A percentile compares a stretch with the other conserved stretches of the same genome.
phyloP scores from a whole-genome alignment of 345 rosid genomes.

The Syzygium jambos region DNA sequence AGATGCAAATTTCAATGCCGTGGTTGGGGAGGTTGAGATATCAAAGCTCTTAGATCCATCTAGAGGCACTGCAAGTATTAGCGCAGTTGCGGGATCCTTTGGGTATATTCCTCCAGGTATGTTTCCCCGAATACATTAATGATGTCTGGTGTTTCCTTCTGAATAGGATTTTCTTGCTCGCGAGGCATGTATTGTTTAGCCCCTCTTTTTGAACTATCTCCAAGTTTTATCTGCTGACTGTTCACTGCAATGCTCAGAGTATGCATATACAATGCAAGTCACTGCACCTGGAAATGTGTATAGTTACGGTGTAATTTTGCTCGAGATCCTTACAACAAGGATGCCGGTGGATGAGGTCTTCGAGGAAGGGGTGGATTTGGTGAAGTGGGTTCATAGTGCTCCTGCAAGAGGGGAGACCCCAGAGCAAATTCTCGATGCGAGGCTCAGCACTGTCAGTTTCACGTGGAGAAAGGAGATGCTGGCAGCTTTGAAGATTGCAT shows the following conservation, averaged over 20 bases:
- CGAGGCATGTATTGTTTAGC: not conserved
- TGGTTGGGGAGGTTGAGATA: conserved; percentile 87
- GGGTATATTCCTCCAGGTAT: conserved; percentile 98
- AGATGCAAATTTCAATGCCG: conserved; percentile 62
- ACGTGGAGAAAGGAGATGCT: conserved; percentile 97
- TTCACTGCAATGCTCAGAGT: conserved; percentile 36
- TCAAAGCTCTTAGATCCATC: conserved; percentile 80
- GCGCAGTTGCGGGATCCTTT: conserved; percentile 91
- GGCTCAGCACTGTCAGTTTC: conserved; percentile 74
- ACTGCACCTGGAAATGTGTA: conserved; percentile 93
- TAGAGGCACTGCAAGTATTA: conserved; percentile 79
- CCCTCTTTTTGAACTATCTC: not conserved
- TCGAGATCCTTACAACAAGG: conserved; percentile 81
- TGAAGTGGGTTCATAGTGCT: conserved; percentile 94
- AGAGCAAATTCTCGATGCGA: conserved; percentile 72
- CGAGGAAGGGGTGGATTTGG: conserved; percentile 83
- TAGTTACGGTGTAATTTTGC: conserved; percentile 92
- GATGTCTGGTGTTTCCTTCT: not conserved
- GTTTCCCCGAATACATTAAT: not conserved
- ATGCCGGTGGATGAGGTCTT: conserved; percentile 82
- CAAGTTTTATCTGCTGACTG: not conserved
- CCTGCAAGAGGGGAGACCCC: conserved; percentile 70
- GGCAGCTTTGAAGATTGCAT: conserved; percentile 84
- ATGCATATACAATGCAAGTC: conserved; percentile 91
- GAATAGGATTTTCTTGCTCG: not conserved